phyloP scores from a whole-genome alignment of 139 green algal species.

The Yamagishiella unicocca region DNA sequence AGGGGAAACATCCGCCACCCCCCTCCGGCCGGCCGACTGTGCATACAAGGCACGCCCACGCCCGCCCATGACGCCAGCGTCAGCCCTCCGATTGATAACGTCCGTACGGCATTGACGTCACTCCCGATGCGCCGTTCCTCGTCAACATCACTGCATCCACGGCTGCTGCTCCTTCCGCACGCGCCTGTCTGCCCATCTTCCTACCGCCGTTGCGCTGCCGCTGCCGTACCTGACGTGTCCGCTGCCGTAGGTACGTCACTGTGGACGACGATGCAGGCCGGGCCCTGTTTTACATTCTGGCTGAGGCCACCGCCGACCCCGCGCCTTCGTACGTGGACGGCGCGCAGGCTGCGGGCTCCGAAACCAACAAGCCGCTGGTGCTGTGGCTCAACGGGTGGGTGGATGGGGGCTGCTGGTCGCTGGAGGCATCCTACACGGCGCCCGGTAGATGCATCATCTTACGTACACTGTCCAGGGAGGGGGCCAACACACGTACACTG shows the following conservation, averaged over 20 bases:
- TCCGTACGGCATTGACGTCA: background rate
- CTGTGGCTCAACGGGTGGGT: constrained; percentile 87
- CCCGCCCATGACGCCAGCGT: no score
- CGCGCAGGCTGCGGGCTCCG: background rate
- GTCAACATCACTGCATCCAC: background rate
- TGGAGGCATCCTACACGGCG: no score
- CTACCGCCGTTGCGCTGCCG: no score
- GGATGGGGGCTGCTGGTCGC: background rate
- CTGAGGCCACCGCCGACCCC: constrained; percentile 49
- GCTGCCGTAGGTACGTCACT: constrained; percentile 79
- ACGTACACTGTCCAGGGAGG: no score
- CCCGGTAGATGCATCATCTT: no score
- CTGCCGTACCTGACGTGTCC: no score
- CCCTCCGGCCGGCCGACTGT: no score
- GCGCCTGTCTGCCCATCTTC: background rate
- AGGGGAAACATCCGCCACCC: no score
- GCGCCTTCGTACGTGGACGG: background rate
- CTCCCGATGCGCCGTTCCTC: background rate
- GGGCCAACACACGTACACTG: no score
- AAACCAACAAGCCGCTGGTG: constrained; percentile 64
- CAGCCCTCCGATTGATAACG: background rate
- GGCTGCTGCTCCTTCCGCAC: background rate
- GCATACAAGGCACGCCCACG: no score
- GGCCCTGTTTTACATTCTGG: constrained; percentile 83
- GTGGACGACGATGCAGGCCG: constrained; percentile 79